Evolutionary conservation across 129 eudicot genomes (phyloP).

Genomic region (Centaurea solstitialis): DNA sequence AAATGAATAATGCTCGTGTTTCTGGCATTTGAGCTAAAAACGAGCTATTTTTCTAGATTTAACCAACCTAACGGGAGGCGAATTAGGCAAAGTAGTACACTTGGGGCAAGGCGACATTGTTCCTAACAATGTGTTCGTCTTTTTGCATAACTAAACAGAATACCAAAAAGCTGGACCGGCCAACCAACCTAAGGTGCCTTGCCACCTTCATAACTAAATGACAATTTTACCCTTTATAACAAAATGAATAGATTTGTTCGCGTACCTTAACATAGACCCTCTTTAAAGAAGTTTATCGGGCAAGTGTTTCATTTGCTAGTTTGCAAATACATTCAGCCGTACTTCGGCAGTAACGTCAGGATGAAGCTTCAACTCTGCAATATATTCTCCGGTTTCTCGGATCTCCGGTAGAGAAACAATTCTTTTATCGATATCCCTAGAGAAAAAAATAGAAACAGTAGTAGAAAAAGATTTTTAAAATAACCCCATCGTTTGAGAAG

Average conservation of each 20-base stretch:
- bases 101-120: not conserved
- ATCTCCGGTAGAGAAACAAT: constrained; percentile 85
- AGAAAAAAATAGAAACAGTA: constrained; percentile 1
- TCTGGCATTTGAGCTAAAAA: constrained; percentile 9
- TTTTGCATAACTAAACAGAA: not conserved
- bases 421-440: constrained; percentile 93
- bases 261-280: constrained; percentile 38
- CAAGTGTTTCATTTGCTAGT: constrained; percentile 37
- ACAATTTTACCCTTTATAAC: not conserved
- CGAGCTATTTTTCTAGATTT: not conserved
- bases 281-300: constrained; percentile 5
- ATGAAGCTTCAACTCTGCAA: constrained; percentile 91
- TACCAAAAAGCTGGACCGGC: not conserved
- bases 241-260: not conserved
- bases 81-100: not conserved
- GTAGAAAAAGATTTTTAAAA: not conserved
- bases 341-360: constrained; percentile 92
- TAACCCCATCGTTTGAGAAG: not conserved
- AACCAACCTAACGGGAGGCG: not conserved
- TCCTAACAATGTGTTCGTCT: constrained; percentile 2
- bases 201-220: not conserved
- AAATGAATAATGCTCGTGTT: not conserved
- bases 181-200: not conserved
- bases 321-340: constrained; percentile 75
- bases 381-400: constrained; percentile 92